phyloP scores from a whole-genome alignment of 1,139 yeast genomes.

The Scheffersomyces cryptocercus region DNA sequence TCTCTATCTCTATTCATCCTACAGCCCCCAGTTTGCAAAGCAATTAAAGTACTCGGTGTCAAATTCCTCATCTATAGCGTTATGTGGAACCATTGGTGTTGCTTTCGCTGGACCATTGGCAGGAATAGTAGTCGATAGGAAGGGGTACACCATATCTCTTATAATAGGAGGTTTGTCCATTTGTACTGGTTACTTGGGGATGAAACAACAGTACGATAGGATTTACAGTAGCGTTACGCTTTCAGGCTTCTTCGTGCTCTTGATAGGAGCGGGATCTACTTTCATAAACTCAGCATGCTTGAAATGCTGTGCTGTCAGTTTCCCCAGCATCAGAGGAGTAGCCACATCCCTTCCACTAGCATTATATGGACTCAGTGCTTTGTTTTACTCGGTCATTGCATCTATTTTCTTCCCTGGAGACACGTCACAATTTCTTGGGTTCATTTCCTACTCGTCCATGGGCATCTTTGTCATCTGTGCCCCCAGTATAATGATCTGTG shows the following conservation, averaged over 20 bases:
- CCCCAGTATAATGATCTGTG: slow-evolving; percentile 51
- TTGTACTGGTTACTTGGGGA: slow-evolving; percentile 45
- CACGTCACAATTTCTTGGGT: slow-evolving; percentile 50
- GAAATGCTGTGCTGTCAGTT: slow-evolving; percentile 58
- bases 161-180: slow-evolving; percentile 45
- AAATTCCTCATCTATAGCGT: slow-evolving; percentile 56
- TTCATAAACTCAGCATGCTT: slow-evolving; percentile 52
- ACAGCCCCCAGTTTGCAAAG: slow-evolving; percentile 64
- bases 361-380: slow-evolving; percentile 59
- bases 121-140: slow-evolving; percentile 57
- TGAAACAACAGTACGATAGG: slow-evolving; percentile 47
- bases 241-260: slow-evolving; percentile 39
- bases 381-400: slow-evolving; percentile 53
- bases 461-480: slow-evolving; percentile 41
- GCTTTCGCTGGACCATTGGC: slow-evolving; percentile 60
- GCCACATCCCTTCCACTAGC: slow-evolving; percentile 64
- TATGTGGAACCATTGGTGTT: slow-evolving; percentile 60
- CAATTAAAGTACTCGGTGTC: slow-evolving; percentile 54
- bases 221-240: slow-evolving; percentile 28
- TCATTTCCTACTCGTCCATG: slow-evolving; percentile 44
- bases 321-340: slow-evolving; percentile 57
- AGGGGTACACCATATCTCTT: slow-evolving; percentile 49
- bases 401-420: slow-evolving; percentile 51
- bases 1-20: slow-evolving; percentile 58
- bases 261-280: slow-evolving; percentile 58